Evolutionary conservation across 2,329 filamentous ascomycete species (phyloP).

Genomic region (Arthrobotrys conoides): DNA sequence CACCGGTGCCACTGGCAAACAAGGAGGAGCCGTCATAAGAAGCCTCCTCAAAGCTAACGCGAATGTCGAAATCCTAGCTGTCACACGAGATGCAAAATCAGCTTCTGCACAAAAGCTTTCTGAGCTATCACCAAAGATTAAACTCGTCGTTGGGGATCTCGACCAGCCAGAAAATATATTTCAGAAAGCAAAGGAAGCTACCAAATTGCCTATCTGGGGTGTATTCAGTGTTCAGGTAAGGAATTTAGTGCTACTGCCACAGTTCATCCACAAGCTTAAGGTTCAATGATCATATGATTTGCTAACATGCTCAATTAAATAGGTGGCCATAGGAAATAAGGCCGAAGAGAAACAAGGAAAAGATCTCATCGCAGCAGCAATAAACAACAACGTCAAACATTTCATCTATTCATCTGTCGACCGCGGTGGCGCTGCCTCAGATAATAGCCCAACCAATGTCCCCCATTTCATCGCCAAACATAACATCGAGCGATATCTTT

Average conservation of each 20-base stretch:
- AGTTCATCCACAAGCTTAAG: background rate
- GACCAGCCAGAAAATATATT: slow-evolving; percentile 72
- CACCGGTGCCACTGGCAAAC: slow-evolving; percentile 70
- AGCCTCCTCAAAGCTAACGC: slow-evolving; percentile 67
- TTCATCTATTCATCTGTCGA: slow-evolving; percentile 78
- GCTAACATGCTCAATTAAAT: background rate
- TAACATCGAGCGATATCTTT: slow-evolving; percentile 75
- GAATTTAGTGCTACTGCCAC: background rate
- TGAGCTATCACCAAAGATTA: slow-evolving; percentile 69
- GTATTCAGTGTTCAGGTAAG: slow-evolving; percentile 75
- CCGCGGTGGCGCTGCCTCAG: slow-evolving; percentile 72
- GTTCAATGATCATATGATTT: slow-evolving; percentile 15
- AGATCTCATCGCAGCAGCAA: slow-evolving; percentile 72
- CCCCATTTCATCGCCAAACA: slow-evolving; percentile 77
- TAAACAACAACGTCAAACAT: slow-evolving; percentile 72
- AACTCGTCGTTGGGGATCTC: slow-evolving; percentile 74
- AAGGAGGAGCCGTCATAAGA: slow-evolving; percentile 69
- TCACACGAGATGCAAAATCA: slow-evolving; percentile 74
- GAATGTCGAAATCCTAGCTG: slow-evolving; percentile 72
- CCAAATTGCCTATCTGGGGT: slow-evolving; percentile 70
- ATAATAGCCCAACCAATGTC: slow-evolving; percentile 72
- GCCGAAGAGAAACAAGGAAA: slow-evolving; percentile 73
- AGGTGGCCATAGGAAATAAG: slow-evolving; percentile 63
- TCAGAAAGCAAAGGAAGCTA: slow-evolving; percentile 67
- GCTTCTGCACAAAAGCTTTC: slow-evolving; percentile 70